Conservation (phyloP, 495 filamentous ascomycete species). For the Lasiosphaeris hirsuta region DNA sequence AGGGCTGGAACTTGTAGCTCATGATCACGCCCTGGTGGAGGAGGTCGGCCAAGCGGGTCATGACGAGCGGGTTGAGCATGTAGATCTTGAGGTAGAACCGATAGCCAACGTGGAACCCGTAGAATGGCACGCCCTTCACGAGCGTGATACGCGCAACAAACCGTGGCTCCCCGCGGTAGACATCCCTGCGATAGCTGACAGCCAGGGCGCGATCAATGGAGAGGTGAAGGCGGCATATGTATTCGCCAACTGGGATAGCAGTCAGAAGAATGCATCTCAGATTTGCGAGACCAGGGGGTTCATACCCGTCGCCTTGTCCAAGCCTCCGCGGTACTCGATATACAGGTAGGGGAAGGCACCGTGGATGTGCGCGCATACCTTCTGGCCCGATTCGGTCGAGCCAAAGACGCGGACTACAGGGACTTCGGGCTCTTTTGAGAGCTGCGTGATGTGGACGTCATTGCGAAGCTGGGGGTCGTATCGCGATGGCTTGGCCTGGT, state of each 20-base stretch:
- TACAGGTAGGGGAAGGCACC: conserved; percentile 94
- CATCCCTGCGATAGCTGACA: conserved; percentile 73
- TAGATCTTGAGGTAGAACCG: conserved; percentile 91
- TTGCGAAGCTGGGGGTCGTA: conserved; percentile 78
- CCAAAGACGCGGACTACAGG: conserved; percentile 92
- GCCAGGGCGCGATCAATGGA: conserved; percentile 85
- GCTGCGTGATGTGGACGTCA: conserved; percentile 47
- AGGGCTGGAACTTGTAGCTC: conserved; percentile 79
- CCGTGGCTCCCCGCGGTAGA: conserved; percentile 58
- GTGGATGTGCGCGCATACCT: conserved; percentile 94
- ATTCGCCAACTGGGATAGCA: conserved; percentile 43
- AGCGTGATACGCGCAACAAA: conserved; percentile 89
- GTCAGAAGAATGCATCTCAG: background rate
- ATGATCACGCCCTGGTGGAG: conserved; percentile 82
- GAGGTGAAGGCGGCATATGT: conserved; percentile 67
- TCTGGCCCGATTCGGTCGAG: conserved; percentile 90
- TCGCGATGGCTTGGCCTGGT: conserved; percentile 70
- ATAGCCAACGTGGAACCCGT: conserved; percentile 91
- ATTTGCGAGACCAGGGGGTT: background rate
- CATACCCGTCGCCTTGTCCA: conserved; percentile 64
- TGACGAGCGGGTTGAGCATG: conserved; percentile 77
- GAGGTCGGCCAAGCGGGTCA: conserved; percentile 78
- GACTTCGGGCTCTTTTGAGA: conserved; percentile 62
- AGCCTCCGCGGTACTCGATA: conserved; percentile 74
- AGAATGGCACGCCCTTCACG: conserved; percentile 92